Base-by-base conservation (phyloP, 257 asterid species). In the Nicotiana undulata region DNA sequence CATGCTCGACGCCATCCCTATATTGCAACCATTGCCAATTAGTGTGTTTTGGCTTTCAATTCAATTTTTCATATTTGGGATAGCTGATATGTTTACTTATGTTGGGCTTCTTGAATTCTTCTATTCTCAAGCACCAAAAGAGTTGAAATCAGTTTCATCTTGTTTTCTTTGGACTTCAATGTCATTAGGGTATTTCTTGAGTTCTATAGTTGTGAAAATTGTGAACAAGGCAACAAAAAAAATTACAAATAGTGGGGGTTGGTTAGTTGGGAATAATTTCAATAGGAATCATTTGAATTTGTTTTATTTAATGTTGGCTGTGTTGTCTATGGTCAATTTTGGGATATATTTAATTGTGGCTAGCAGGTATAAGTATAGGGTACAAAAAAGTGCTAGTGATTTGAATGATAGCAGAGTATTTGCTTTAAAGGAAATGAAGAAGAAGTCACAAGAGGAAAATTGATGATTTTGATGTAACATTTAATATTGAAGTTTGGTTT, bases 31-130 rank as follows among this genome's bases (percentile, higher is more conserved):
- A 15, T 87, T 93, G 56, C 98, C 98, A 0, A 93, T 93, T 15
- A 90, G 89, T 67, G 97, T 91, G 0, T 91, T 93, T 81, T 93
- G 98, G 97, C 85, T 93, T 12, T 81, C 94, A 9, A 82, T 93
- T n/a, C 98, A 93, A 89, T 93, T 87, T 81, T 91, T 91, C 80
- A 90, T 92, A 61, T 93, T 93, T 29, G 98, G 98, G 75, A 89
- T 93, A 0, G 98, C 97, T 1, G 97, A 93, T 64, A 87, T 93
- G 95, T 91, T 93, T 75, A 93, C 98, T 0, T 93, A 87, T 70
- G 94, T 91, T 0, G 98, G 97, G 0, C 83, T 91, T 81, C 94
- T 93, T 3, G 95, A 93, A 83, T 91, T 93, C 52, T 93, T 93
- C 87, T 93, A 91, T 12, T 90, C 95, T 0, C 98, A 93, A 60